Evolutionary conservation across 768 basidiomycete genomes (phyloP), one percentile per base, ranked within the genome.

Genomic region (Leccinum olivaceopallidum): DNA sequence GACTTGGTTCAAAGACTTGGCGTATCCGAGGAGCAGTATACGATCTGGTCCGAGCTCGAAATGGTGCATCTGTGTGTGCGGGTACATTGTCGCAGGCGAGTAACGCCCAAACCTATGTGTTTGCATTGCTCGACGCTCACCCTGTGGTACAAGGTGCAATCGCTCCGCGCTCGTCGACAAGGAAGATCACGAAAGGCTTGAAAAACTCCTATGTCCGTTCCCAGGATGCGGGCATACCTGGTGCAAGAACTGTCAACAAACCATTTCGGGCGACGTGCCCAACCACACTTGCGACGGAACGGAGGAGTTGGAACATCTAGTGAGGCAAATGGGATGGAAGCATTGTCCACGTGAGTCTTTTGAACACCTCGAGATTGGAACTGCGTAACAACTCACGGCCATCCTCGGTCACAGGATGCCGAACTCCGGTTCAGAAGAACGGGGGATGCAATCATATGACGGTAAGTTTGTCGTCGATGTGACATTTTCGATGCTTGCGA

Each of bases 391-490:
- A 36, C 42, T 66, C 39, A 42, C 20, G 24, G 18, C 53, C 13
- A 58, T 37, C 7, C 16, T 44, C 20, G 3, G 18, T 34, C 32
- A 2, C 62, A 79, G 80, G 75, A 30, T 80, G 81, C 59, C 67
- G 70, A 39, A 80, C 81, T 2, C 79, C 81, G 1, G 78, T 83
- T 30, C 80, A 83, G 63, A 86, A 84, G 63, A 73, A 73, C 14
- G 77, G 76, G 24, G 85, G 85, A 16, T 86, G 85, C 60, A 81
- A 85, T 62, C 84, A 86, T 70, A 85, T 86, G 80, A 81, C 81
- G 56, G 84, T 84, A 48, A 73, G 83, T 69, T 18, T 24, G 16
- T 36, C 32, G 20, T 39, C 61, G 26, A 48, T 32, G 59, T 42
- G 26, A 48, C 24, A 24, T 52, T 32, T 5, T 20, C 39, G 2